phyloP scores from a whole-genome alignment of 2,329 filamentous ascomycete genomes.

The Microsporum audouinii region DNA sequence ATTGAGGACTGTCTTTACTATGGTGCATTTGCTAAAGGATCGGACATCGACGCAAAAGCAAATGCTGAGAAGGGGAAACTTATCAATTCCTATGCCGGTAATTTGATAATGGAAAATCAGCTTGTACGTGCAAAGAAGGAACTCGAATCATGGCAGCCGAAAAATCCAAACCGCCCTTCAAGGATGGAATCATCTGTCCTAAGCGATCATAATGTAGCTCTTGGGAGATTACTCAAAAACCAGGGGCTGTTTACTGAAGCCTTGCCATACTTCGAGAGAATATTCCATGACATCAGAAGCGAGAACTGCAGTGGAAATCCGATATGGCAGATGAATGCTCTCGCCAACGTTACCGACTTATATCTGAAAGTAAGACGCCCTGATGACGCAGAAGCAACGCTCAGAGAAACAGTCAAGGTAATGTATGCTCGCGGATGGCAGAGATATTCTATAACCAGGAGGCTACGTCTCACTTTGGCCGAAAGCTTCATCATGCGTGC shows the following conservation, averaged over 20 bases:
- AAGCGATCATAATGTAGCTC: constrained; percentile 5
- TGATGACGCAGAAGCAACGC: constrained; percentile 4
- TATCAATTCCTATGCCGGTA: constrained; percentile 11
- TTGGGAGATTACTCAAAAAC: constrained; percentile 9
- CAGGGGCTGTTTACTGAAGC: constrained; percentile 6
- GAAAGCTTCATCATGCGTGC: constrained; percentile 7
- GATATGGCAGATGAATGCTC: background rate
- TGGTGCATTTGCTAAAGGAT: background rate
- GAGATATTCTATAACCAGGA: background rate
- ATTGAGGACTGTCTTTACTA: background rate
- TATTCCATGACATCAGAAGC: background rate
- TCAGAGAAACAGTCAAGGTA: background rate
- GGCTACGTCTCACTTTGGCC: constrained; percentile 6
- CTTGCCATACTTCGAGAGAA: background rate
- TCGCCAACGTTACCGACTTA: constrained; percentile 10
- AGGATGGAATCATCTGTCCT: constrained; percentile 5
- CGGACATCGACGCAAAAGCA: background rate
- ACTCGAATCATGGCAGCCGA: constrained; percentile 7
- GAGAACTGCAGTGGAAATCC: background rate
- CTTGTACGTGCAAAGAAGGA: constrained; percentile 11
- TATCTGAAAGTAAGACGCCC: constrained; percentile 6
- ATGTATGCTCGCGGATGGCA: background rate
- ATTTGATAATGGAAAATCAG: constrained; percentile 12
- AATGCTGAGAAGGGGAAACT: constrained; percentile 12
- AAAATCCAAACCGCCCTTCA: constrained; percentile 1